These are phyloP conservation scores for Fusarium chlamydosporum DNA, from an alignment of 2,329 filamentous ascomycete species.

Conservation along the genomic window DNA sequence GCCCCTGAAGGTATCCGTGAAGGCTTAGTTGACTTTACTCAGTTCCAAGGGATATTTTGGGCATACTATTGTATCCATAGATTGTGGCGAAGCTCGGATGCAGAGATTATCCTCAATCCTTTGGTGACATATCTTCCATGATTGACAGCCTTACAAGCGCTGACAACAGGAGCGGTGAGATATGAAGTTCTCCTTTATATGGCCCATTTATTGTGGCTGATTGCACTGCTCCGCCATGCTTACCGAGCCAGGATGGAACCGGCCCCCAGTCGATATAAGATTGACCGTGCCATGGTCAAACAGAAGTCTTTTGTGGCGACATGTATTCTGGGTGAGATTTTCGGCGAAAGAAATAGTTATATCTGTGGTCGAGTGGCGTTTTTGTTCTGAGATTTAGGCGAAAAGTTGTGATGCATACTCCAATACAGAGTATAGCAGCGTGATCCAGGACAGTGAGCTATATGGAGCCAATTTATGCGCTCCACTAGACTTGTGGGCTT, in stretches of 20 bases:
- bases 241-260: not conserved
- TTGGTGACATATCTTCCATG: rapidly evolving
- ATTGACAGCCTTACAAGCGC: not conserved
- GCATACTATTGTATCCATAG: not conserved
- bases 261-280: not conserved
- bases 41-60: too few relatives aligned
- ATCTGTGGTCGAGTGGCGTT: too few relatives aligned
- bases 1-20: too few relatives aligned
- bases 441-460: not conserved
- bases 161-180: not conserved
- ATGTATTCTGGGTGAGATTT: too few relatives aligned
- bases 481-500: not conserved
- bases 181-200: not conserved
- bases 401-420: too few relatives aligned
- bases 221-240: conserved; percentile 5
- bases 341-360: too few relatives aligned
- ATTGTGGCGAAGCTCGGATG: not conserved
- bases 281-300: too few relatives aligned
- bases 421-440: too few relatives aligned
- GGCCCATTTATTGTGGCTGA: conserved; percentile 11
- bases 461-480: not conserved
- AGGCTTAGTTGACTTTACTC: too few relatives aligned
- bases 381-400: too few relatives aligned
- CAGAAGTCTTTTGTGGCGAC: too few relatives aligned
- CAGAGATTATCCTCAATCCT: not conserved